Evolutionary conservation across 2,329 filamentous ascomycete species (phyloP).

Genomic region (Aspergillus sojae): DNA sequence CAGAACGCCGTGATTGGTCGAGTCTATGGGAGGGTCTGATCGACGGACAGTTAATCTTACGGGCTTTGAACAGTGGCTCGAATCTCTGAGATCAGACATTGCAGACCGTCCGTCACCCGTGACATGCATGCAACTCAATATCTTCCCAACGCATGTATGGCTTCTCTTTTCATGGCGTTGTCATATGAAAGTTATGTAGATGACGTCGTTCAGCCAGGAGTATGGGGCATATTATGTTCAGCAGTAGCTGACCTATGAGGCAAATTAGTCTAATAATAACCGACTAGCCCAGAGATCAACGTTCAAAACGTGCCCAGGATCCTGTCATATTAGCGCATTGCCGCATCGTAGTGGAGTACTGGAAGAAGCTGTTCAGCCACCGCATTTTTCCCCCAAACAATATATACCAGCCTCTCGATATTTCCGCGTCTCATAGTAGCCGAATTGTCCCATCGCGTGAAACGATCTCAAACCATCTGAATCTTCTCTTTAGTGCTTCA

Average conservation of each 20-base stretch:
- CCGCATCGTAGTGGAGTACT: constrained; percentile 24
- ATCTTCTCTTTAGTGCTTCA: background rate
- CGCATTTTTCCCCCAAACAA: constrained; percentile 27
- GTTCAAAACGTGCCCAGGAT: background rate
- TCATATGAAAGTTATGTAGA: background rate
- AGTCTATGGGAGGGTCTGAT: background rate
- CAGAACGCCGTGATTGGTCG: background rate
- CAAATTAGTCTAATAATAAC: constrained; percentile 17
- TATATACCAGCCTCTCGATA: constrained; percentile 25
- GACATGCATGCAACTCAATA: constrained; percentile 3
- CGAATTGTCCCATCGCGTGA: background rate
- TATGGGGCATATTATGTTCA: background rate
- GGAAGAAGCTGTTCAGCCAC: constrained; percentile 35
- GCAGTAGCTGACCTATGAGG: constrained; percentile 6
- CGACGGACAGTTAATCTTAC: constrained; percentile 1
- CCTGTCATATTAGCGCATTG: constrained; percentile 5
- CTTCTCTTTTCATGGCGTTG: background rate
- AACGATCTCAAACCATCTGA: constrained; percentile 3
- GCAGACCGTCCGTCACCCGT: background rate
- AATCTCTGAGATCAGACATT: background rate
- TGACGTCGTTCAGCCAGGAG: background rate
- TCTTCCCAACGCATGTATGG: background rate
- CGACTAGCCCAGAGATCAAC: background rate
- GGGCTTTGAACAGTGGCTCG: background rate
- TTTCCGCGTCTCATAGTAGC: constrained; percentile 8